These are phyloP conservation scores for Guadua angustifolia DNA, from an alignment of 176 grass and related monocot genomes.

Conservation along the genomic window DNA sequence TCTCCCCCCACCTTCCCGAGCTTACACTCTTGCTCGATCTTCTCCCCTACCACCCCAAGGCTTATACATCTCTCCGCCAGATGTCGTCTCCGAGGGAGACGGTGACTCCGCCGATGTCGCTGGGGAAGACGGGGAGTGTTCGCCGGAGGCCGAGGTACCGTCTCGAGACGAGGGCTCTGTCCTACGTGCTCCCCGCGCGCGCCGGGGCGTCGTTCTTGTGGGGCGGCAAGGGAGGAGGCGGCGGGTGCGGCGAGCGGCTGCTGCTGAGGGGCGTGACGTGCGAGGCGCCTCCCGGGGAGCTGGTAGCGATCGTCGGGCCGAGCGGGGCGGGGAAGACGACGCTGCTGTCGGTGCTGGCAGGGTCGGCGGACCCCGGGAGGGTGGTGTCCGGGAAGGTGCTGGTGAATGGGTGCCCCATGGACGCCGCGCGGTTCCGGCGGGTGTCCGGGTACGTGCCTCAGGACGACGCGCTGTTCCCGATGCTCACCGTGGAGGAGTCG, in stretches of 20 bases:
- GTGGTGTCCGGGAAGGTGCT: constrained; percentile 63
- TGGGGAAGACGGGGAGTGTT: constrained; percentile 10
- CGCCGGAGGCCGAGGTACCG: constrained; percentile 56
- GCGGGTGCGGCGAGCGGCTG: background rate
- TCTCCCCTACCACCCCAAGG: background rate
- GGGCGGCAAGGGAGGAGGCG: background rate
- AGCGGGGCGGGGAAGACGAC: constrained; percentile 93
- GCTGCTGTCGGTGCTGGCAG: constrained; percentile 81
- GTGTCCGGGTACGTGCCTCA: constrained; percentile 88
- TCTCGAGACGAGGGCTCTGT: constrained; percentile 68
- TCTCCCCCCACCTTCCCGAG: constrained; percentile 11
- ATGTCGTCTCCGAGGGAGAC: constrained; percentile 55
- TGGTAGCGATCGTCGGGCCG: constrained; percentile 83
- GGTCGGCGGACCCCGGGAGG: constrained; percentile 53
- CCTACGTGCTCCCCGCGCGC: constrained; percentile 55
- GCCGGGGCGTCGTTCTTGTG: background rate
- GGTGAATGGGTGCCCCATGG: constrained; percentile 69
- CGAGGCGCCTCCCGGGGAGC: constrained; percentile 65
- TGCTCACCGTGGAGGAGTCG: constrained; percentile 88
- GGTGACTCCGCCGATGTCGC: constrained; percentile 33
- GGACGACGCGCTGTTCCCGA: constrained; percentile 88
- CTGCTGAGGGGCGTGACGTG: constrained; percentile 73
- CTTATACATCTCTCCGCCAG: background rate
- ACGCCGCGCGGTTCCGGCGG: constrained; percentile 68
- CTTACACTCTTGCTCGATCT: constrained; percentile 27